Percentiles rank a stretch among this genome's conserved stretches.
Conservation (phyloP, 2,329 filamentous ascomycete genomes). For the Parasarocladium wereldwijsianum region DNA sequence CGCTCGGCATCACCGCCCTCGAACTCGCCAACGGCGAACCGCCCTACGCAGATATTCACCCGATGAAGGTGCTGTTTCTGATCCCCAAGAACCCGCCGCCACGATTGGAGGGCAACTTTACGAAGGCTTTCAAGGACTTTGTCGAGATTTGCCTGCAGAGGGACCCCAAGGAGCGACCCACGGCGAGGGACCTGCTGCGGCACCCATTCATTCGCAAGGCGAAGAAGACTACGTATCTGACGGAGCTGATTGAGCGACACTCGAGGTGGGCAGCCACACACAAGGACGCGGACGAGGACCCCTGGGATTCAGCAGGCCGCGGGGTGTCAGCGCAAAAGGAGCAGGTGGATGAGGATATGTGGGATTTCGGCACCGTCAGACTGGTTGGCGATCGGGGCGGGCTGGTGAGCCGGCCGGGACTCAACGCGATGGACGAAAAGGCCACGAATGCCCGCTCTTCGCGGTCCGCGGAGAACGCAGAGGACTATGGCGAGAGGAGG, state of each 20-base stretch:
- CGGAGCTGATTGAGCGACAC: constrained; percentile 85
- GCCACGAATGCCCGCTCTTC: constrained; percentile 61
- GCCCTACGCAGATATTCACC: constrained; percentile 90
- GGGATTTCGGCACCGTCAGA: constrained; percentile 95
- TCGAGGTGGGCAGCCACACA: constrained; percentile 75
- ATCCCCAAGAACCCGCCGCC: constrained; percentile 92
- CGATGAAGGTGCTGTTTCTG: constrained; percentile 94
- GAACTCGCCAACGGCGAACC: constrained; percentile 87
- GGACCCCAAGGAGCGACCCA: constrained; percentile 78
- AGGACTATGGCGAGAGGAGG: constrained; percentile 36
- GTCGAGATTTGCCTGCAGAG: constrained; percentile 72
- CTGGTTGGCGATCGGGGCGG: constrained; percentile 56
- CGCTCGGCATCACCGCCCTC: constrained; percentile 82
- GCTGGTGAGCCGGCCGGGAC: constrained; percentile 37
- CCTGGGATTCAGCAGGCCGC: constrained; percentile 36
- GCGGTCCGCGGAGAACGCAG: constrained; percentile 30
- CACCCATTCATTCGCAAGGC: constrained; percentile 84
- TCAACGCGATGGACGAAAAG: constrained; percentile 63
- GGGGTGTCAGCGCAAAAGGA: constrained; percentile 38
- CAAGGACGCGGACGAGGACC: constrained; percentile 42
- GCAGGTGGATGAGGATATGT: constrained; percentile 66
- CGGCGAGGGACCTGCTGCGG: constrained; percentile 72
- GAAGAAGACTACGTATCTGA: constrained; percentile 92
- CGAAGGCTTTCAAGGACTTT: constrained; percentile 72
- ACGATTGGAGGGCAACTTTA: constrained; percentile 65